A percentile compares a stretch with the other conserved stretches of the same genome.
phyloP scores from a whole-genome alignment of 257 asterid genomes.

The Ilex asprella region DNA sequence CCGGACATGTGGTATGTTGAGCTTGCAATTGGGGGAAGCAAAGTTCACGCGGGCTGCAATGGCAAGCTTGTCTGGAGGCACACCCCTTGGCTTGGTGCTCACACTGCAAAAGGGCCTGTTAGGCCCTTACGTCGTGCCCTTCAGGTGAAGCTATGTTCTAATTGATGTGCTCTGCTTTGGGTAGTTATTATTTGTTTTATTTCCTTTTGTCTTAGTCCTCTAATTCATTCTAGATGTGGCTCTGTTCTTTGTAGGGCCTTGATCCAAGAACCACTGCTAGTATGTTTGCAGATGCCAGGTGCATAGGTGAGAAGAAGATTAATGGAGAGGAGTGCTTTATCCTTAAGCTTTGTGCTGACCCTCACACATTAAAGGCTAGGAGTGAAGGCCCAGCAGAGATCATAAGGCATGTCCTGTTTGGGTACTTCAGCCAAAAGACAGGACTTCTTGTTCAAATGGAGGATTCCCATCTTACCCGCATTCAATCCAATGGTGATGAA shows the following conservation, averaged over 20 bases:
- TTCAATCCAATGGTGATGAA: constrained; percentile 88
- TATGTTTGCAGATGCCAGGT: constrained; percentile 75
- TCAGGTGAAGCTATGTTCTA: constrained; percentile 40
- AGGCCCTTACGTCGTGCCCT: constrained; percentile 89
- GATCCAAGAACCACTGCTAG: constrained; percentile 87
- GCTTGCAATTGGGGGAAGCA: constrained; percentile 90
- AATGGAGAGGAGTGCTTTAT: constrained; percentile 93
- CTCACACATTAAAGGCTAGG: constrained; percentile 69
- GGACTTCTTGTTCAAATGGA: constrained; percentile 92
- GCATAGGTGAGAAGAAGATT: constrained; percentile 88
- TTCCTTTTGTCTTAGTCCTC: background rate
- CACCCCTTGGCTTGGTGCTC: constrained; percentile 98
- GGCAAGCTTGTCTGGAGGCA: constrained; percentile 96
- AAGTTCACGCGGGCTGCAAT: constrained; percentile 93
- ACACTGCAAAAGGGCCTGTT: constrained; percentile 85
- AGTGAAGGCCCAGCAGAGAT: constrained; percentile 98
- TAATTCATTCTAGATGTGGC: constrained; percentile 1
- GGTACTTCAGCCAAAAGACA: constrained; percentile 94
- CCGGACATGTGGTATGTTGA: constrained; percentile 95
- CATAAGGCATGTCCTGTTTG: constrained; percentile 80
- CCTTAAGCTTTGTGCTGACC: constrained; percentile 84
- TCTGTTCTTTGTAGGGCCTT: constrained; percentile 52
- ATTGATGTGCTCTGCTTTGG: background rate
- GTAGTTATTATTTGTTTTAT: background rate
- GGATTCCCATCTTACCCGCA: constrained; percentile 94